These are phyloP conservation scores for Gracilariopsis chorda DNA, from an alignment of 23 red algal genomes.

Conservation along the genomic window DNA sequence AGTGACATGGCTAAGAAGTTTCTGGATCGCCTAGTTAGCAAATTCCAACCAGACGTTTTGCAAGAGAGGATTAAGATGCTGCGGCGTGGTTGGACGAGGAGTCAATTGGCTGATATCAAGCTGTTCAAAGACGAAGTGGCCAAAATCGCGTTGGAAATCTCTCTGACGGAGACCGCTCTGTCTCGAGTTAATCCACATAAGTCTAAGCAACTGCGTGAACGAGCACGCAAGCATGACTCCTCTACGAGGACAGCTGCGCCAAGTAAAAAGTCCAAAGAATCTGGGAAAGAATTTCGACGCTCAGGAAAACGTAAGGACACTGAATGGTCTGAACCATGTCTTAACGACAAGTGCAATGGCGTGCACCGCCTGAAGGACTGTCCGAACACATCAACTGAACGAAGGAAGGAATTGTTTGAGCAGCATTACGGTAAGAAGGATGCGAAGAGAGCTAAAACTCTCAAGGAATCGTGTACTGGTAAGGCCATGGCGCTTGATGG, in stretches of 20 bases:
- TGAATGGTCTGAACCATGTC: background rate
- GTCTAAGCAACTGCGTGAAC: background rate
- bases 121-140: background rate
- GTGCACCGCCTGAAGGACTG: slow-evolving; percentile 11
- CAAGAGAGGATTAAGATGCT: background rate
- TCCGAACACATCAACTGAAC: background rate
- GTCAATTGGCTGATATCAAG: slow-evolving; percentile 12
- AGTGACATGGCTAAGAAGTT: background rate
- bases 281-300: background rate
- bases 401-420: slow-evolving; percentile 9
- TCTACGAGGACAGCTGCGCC: background rate
- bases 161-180: background rate
- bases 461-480: background rate
- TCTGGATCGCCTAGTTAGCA: background rate
- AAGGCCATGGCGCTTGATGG: background rate
- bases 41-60: background rate
- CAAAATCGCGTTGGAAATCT: background rate
- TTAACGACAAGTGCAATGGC: background rate
- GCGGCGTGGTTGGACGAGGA: background rate
- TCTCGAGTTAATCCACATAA: background rate
- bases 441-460: background rate
- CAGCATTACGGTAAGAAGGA: background rate
- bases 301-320: background rate
- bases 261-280: background rate
- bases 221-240: too few species aligned